Evolutionary conservation across 352 stramenopile genomes (phyloP).

Genomic region (Phytophthora kernoviae): DNA sequence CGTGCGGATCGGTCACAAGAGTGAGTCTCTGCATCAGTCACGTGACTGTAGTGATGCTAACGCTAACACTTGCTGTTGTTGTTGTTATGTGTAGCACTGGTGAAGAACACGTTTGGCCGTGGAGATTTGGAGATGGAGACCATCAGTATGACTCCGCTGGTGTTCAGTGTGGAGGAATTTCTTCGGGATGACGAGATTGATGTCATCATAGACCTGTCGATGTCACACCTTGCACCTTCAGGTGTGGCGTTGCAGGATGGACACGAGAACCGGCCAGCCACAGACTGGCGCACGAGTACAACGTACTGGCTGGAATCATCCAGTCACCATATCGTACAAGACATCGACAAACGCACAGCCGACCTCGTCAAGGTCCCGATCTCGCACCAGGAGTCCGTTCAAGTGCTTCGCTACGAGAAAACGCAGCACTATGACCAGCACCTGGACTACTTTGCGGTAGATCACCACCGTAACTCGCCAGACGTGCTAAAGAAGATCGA

Average conservation of each 20-base stretch:
- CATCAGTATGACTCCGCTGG: conserved; percentile 65
- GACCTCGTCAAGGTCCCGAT: conserved; percentile 69
- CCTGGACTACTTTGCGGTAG: conserved; percentile 60
- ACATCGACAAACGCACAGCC: conserved; percentile 66
- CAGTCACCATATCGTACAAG: conserved; percentile 40
- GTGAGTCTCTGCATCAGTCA: conserved; percentile 18
- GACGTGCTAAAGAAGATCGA: conserved; percentile 57
- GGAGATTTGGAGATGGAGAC: conserved; percentile 63
- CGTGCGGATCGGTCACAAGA: conserved; percentile 68
- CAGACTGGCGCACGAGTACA: conserved; percentile 79
- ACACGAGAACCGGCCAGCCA: conserved; percentile 64
- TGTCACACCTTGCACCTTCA: conserved; percentile 65
- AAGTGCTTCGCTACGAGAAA: conserved; percentile 72
- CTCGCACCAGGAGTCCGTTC: conserved; percentile 67
- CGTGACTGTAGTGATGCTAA: too few relatives aligned
- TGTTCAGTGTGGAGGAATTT: conserved; percentile 79
- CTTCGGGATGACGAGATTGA: conserved; percentile 80
- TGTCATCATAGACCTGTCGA: conserved; percentile 68
- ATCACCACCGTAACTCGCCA: conserved; percentile 48
- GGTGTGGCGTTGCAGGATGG: conserved; percentile 65
- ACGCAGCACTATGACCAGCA: conserved; percentile 84
- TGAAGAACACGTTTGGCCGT: conserved; percentile 48
- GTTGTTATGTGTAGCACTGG: conserved; percentile 24
- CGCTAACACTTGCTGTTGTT: conserved; percentile 8
- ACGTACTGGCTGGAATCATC: conserved; percentile 75